phyloP scores from a whole-genome alignment of 352 stramenopile species.

The Globisporangium abappressorium region DNA sequence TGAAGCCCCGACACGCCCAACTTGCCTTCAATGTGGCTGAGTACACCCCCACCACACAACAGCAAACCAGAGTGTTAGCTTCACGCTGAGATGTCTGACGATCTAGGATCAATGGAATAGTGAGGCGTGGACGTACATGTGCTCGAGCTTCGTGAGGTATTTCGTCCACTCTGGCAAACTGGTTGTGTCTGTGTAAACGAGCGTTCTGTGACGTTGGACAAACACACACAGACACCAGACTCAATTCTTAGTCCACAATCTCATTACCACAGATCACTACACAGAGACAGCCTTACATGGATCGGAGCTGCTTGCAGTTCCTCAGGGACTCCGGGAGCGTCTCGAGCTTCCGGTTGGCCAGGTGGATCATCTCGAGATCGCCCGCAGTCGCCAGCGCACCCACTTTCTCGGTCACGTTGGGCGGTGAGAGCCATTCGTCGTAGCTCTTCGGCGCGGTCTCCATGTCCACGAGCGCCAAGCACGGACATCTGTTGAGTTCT shows the following conservation, averaged over 20 bases:
- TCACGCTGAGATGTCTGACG: too few relatives aligned
- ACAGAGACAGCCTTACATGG: constrained; percentile 26
- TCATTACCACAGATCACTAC: not conserved
- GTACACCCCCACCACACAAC: not conserved
- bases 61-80: not conserved
- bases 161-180: constrained; percentile 36
- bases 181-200: constrained; percentile 39
- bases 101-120: too few relatives aligned
- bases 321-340: constrained; percentile 27
- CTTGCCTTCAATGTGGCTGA: constrained; percentile 15
- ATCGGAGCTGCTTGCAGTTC: constrained; percentile 25
- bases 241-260: not conserved
- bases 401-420: constrained; percentile 30
- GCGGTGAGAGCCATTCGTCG: constrained; percentile 29
- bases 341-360: constrained; percentile 32
- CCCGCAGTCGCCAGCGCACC: constrained; percentile 22
- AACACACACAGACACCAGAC: not conserved
- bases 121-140: constrained; percentile 19
- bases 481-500: constrained; percentile 16
- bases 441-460: constrained; percentile 12
- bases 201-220: constrained; percentile 17
- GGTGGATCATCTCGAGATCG: constrained; percentile 27
- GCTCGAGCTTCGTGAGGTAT: constrained; percentile 31
- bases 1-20: constrained; percentile 11
- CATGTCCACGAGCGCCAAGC: constrained; percentile 12